phyloP scores from a whole-genome alignment of 2,329 filamentous ascomycete genomes.

The Pseudogymnoascus sp. region DNA sequence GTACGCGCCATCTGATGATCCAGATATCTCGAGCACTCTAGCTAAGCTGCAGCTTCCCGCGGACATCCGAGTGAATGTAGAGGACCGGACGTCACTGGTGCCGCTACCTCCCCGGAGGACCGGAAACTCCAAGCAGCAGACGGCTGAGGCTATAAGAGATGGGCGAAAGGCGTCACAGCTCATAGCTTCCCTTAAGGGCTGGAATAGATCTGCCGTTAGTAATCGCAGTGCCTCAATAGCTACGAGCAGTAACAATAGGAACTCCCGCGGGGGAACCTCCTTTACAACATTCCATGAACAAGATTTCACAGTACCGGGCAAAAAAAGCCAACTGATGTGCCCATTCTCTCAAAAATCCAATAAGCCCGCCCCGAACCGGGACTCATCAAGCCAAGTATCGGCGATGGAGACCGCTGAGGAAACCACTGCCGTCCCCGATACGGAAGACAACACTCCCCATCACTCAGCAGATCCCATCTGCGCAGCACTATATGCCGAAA shows the following conservation, averaged over 20 bases:
- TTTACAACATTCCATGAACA: conserved; percentile 67
- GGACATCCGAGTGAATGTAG: conserved; percentile 26
- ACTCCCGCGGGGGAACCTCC: conserved; percentile 43
- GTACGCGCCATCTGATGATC: conserved; percentile 52
- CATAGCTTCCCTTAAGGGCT: conserved; percentile 41
- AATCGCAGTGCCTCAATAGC: conserved; percentile 24
- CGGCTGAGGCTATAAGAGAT: conserved; percentile 58
- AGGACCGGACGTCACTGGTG: conserved; percentile 25
- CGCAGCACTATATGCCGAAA: conserved; percentile 56
- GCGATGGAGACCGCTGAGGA: conserved; percentile 18
- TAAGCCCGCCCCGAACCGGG: conserved; percentile 16
- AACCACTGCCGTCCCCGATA: conserved; percentile 20
- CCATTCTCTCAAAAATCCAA: conserved; percentile 52
- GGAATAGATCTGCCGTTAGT: conserved; percentile 33
- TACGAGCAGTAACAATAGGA: conserved; percentile 31
- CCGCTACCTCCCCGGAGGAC: conserved; percentile 26
- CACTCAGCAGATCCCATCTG: conserved; percentile 54
- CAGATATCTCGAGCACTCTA: conserved; percentile 60
- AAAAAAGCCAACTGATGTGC: conserved; percentile 70
- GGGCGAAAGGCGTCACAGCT: conserved; percentile 52
- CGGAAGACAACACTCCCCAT: conserved; percentile 39
- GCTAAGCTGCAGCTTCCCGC: conserved; percentile 59
- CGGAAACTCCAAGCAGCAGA: conserved; percentile 43
- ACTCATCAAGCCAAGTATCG: conserved; percentile 21
- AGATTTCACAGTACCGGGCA: conserved; percentile 84